Conservation (phyloP, 2,329 filamentous ascomycete species). For the Phialophora expanda region DNA sequence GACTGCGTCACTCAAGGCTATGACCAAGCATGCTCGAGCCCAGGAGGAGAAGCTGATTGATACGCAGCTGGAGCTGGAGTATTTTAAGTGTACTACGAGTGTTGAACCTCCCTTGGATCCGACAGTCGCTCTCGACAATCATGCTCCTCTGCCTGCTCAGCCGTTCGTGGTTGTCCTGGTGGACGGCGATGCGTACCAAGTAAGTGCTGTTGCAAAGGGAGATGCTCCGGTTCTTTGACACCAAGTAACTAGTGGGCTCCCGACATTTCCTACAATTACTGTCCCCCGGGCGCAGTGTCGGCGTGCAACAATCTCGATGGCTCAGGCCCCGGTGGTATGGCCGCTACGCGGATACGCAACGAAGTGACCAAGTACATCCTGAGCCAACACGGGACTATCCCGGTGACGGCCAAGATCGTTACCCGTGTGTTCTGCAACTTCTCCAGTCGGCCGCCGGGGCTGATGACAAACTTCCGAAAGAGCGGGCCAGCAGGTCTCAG, state of each 20-base stretch:
- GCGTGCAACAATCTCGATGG: slow-evolving; percentile 4
- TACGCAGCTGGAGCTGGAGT: slow-evolving; percentile 33
- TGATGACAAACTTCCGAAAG: slow-evolving; percentile 6
- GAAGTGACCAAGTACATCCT: slow-evolving; percentile 36
- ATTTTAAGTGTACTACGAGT: slow-evolving; percentile 28
- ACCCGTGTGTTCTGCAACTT: slow-evolving; percentile 36
- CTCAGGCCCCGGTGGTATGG: slow-evolving; percentile 28
- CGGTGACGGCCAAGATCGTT: slow-evolving; percentile 30
- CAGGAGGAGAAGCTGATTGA: slow-evolving; percentile 25
- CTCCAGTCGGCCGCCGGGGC: neutral
- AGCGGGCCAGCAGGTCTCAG: neutral
- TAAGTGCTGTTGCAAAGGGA: slow-evolving; percentile 11
- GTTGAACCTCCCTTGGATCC: slow-evolving; percentile 3
- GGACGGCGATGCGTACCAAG: slow-evolving; percentile 38
- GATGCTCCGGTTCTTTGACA: neutral
- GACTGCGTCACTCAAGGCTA: slow-evolving; percentile 17
- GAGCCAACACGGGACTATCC: slow-evolving; percentile 28
- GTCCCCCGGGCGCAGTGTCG: neutral
- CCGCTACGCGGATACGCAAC: slow-evolving; percentile 33
- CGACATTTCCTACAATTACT: neutral
- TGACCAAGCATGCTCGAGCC: slow-evolving; percentile 24
- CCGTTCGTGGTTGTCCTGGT: slow-evolving; percentile 39
- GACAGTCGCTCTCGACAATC: neutral
- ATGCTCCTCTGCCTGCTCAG: slow-evolving; percentile 27
- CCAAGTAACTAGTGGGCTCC: slow-evolving; percentile 22